A percentile compares a stretch with the other conserved stretches of the same genome.
phyloP scores from a whole-genome alignment of 2,329 filamentous ascomycete species.

The Plenodomus biglobosus region DNA sequence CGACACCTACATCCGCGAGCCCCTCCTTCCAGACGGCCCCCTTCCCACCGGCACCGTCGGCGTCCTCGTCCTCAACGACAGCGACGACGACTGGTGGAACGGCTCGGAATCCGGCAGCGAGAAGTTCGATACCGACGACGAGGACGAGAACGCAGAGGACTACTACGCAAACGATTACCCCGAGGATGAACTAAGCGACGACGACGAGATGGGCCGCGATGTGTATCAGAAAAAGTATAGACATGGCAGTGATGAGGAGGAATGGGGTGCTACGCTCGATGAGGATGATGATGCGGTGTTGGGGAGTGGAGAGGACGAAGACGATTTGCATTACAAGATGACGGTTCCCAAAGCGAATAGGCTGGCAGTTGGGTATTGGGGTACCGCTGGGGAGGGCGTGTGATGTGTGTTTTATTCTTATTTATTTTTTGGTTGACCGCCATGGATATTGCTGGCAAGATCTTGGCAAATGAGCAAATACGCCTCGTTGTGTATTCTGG shows the following conservation, averaged over 20 bases:
- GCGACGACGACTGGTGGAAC: conserved; percentile 61
- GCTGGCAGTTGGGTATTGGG: conserved; percentile 25
- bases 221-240: conserved; percentile 47
- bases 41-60: conserved; percentile 40
- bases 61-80: conserved; percentile 53
- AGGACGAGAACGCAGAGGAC: conserved; percentile 70
- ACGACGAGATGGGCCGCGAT: conserved; percentile 61
- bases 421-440: no score
- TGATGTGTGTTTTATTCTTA: no score
- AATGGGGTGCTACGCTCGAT: conserved; percentile 19
- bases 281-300: conserved; percentile 16
- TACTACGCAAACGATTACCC: conserved; percentile 80
- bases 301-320: conserved; percentile 33
- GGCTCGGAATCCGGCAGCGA: conserved; percentile 56
- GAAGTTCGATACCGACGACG: conserved; percentile 62
- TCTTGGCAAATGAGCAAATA: no score
- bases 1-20: conserved; percentile 61
- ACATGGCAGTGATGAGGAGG: conserved; percentile 46
- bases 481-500: no score
- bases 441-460: no score
- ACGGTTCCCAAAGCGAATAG: conserved; percentile 27
- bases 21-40: conserved; percentile 42
- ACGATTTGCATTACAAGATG: conserved; percentile 34
- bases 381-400: conserved; percentile 17
- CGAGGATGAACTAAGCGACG: conserved; percentile 74